Percentiles rank a stretch among this genome's conserved stretches.
These are phyloP conservation scores for Saccharomyces hybrid DNA, from an alignment of 1,139 yeast species.

Conservation along the genomic window DNA sequence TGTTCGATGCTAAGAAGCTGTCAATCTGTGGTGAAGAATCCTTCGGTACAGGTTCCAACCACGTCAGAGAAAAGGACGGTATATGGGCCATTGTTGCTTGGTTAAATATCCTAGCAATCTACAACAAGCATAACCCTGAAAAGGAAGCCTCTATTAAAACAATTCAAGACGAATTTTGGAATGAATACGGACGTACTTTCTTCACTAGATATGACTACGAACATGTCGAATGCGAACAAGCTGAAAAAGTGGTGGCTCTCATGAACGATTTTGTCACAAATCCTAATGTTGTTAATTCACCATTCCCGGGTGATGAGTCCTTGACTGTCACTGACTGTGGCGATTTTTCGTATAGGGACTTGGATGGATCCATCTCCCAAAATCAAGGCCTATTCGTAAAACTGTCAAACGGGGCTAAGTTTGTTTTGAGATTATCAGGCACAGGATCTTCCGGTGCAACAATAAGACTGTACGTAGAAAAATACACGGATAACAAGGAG, in stretches of 20 bases:
- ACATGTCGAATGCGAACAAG: conserved; percentile 69
- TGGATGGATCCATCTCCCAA: conserved; percentile 85
- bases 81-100: conserved; percentile 96
- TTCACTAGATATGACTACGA: conserved; percentile 95
- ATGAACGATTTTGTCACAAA: conserved; percentile 44
- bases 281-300: conserved; percentile 40
- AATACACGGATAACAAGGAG: conserved; percentile 57
- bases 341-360: conserved; percentile 86
- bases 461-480: conserved; percentile 84
- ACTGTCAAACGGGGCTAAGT: conserved; percentile 73
- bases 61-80: conserved; percentile 95
- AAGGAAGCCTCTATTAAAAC: conserved; percentile 62
- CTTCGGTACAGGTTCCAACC: conserved; percentile 96
- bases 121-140: conserved; percentile 47
- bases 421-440: conserved; percentile 88
- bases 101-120: conserved; percentile 88
- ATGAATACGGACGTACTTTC: conserved; percentile 91
- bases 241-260: conserved; percentile 55
- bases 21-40: conserved; percentile 98
- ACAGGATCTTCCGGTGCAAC: conserved; percentile 99
- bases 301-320: conserved; percentile 36
- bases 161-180: conserved; percentile 85
- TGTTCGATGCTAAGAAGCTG: conserved; percentile 85
- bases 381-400: conserved; percentile 89
- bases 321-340: conserved; percentile 65